Conservation (phyloP, 192 early-diverging fungal species). For the Coemansia sp. region DNA sequence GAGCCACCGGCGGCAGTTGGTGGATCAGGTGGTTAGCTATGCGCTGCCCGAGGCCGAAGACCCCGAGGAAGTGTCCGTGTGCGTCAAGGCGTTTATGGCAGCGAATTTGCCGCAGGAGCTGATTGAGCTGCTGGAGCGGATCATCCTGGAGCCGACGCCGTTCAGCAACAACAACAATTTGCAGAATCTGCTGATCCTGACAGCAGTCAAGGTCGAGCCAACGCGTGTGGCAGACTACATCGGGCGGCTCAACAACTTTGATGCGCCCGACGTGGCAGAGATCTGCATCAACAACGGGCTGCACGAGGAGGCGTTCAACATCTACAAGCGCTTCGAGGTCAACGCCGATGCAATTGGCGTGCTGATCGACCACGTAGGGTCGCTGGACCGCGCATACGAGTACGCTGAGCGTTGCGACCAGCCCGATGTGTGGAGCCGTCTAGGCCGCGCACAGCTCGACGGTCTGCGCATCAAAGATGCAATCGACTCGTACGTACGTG, state of each 20-base stretch:
- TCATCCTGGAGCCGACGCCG: conserved; percentile 87
- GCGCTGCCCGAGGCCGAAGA: conserved; percentile 93
- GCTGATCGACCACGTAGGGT: conserved; percentile 87
- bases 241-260: conserved; percentile 91
- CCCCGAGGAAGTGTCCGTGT: conserved; percentile 96
- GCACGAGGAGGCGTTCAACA: conserved; percentile 94
- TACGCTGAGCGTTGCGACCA: conserved; percentile 91
- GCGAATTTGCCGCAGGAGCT: conserved; percentile 94
- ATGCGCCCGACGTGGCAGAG: conserved; percentile 96
- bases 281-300: conserved; percentile 87
- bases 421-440: conserved; percentile 91
- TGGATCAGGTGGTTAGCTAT: conserved; percentile 91
- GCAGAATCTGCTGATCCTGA: conserved; percentile 97
- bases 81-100: conserved; percentile 98
- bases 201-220: conserved; percentile 94
- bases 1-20: conserved; percentile 77
- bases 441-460: conserved; percentile 94
- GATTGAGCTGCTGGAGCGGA: conserved; percentile 95
- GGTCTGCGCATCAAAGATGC: conserved; percentile 89
- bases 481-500: conserved; percentile 96
- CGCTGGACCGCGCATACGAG: conserved; percentile 93
- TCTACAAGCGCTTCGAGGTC: conserved; percentile 94
- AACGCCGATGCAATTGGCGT: conserved; percentile 87
- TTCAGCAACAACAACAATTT: conserved; percentile 96
- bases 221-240: conserved; percentile 94